Conservation (phyloP, 2,329 filamentous ascomycete species). For the Juglanconis juglandina region DNA sequence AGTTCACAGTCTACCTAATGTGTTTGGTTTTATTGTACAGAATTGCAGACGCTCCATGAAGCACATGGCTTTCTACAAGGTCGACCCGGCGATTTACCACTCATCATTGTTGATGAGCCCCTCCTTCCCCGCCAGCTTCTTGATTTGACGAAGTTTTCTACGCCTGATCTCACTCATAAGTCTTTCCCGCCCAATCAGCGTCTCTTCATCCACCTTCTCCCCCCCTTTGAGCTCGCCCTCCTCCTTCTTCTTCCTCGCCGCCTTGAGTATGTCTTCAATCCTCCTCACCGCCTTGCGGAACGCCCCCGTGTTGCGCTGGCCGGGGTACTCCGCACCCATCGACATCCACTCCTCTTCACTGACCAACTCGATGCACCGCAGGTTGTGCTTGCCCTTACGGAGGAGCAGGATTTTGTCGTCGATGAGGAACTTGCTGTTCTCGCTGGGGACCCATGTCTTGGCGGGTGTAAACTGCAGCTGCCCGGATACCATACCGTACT, state of each 20-base stretch:
- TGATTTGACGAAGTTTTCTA: not conserved
- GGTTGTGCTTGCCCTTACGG: conserved; percentile 61
- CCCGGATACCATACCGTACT: conserved; percentile 36
- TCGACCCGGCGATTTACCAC: not conserved
- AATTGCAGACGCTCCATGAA: not conserved
- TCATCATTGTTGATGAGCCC: not conserved
- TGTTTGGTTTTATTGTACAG: conserved; percentile 21
- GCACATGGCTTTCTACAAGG: too few relatives aligned
- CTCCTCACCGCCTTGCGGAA: conserved; percentile 41
- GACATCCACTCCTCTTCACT: conserved; percentile 50
- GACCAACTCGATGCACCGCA: conserved; percentile 59
- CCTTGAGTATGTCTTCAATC: conserved; percentile 29
- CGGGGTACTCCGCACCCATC: conserved; percentile 50
- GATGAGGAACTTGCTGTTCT: conserved; percentile 60
- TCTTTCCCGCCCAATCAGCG: not conserved
- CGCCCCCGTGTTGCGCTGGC: conserved; percentile 47
- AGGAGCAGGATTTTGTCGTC: conserved; percentile 57
- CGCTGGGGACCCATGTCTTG: conserved; percentile 53
- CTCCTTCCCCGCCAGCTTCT: not conserved
- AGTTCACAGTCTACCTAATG: not conserved
- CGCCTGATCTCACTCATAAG: not conserved
- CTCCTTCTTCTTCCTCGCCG: not conserved
- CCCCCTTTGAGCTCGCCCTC: not conserved
- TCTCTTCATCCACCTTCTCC: not conserved
- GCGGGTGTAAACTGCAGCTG: conserved; percentile 61